A percentile compares a stretch with the other conserved stretches of the same genome.
These are phyloP conservation scores for Fusarium sp. DNA, from an alignment of 2,329 filamentous ascomycete genomes.

Conservation along the genomic window DNA sequence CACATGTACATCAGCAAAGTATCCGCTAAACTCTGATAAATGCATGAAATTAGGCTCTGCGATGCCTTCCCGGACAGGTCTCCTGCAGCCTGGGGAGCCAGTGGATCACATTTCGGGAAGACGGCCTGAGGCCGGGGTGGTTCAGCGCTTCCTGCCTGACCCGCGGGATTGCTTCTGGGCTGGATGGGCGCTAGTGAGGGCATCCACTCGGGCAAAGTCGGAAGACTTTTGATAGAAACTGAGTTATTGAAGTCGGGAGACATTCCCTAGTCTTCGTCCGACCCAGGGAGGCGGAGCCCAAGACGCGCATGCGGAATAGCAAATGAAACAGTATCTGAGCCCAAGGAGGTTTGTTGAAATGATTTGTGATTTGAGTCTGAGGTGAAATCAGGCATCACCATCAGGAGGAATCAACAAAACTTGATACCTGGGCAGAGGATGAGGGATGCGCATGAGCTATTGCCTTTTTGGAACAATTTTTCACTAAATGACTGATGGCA, in stretches of 20 bases:
- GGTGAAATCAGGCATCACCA: conserved; percentile 6
- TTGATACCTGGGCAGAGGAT: background rate
- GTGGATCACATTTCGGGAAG: conserved; percentile 24
- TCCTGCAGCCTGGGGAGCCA: conserved; percentile 28
- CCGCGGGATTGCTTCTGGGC: conserved; percentile 35
- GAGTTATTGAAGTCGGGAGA: conserved; percentile 40
- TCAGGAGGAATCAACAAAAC: conserved; percentile 10
- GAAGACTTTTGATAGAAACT: conserved; percentile 28
- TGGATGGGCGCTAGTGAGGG: conserved; percentile 33
- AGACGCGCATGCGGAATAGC: background rate
- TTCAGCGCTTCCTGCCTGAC: conserved; percentile 28
- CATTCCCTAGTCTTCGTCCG: conserved; percentile 36
- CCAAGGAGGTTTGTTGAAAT: conserved; percentile 1
- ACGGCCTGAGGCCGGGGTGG: conserved; percentile 14
- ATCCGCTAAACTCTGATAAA: conserved; percentile 17
- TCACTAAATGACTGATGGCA: conserved; percentile 26
- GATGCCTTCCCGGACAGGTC: conserved; percentile 1
- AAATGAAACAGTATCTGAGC: conserved; percentile 20
- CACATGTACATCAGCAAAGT: background rate
- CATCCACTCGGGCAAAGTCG: conserved; percentile 40
- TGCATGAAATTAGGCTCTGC: conserved; percentile 23
- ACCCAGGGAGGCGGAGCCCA: conserved; percentile 30
- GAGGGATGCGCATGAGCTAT: conserved; percentile 17
- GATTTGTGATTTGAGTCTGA: conserved; percentile 2
- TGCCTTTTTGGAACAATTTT: conserved; percentile 13